phyloP scores from a whole-genome alignment of 257 asterid species.

The Schizonepeta tenuifolia region DNA sequence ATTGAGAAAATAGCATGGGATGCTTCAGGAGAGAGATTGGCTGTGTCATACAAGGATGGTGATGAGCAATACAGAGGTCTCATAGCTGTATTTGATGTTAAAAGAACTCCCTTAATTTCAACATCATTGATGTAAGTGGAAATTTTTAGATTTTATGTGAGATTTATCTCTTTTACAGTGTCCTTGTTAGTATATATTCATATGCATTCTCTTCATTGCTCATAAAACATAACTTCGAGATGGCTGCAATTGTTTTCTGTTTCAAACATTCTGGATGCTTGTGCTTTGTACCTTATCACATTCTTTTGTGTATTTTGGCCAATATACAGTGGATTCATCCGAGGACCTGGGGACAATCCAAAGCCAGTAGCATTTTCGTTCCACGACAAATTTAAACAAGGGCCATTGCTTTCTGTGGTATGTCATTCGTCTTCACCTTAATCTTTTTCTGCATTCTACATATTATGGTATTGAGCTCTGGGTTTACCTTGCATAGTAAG shows the following conservation, averaged over 20 bases:
- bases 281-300: constrained; percentile 19
- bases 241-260: constrained; percentile 20
- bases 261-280: constrained; percentile 2
- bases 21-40: constrained; percentile 96
- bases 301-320: constrained; percentile 23
- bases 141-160: constrained; percentile 13
- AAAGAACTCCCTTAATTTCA: constrained; percentile 79
- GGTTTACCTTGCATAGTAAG: constrained; percentile 5
- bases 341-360: constrained; percentile 96
- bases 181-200: not conserved
- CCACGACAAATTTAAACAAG: constrained; percentile 86
- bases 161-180: constrained; percentile 5
- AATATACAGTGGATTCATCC: constrained; percentile 80
- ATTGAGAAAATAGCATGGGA: constrained; percentile 98
- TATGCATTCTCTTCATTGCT: not conserved
- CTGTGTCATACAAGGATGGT: constrained; percentile 82
- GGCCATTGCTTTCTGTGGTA: constrained; percentile 98
- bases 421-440: constrained; percentile 35
- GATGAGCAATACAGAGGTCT: constrained; percentile 85
- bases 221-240: not conserved
- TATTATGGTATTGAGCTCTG: not conserved
- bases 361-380: constrained; percentile 86
- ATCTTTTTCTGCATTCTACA: not conserved
- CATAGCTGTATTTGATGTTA: constrained; percentile 87
- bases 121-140: constrained; percentile 81